Evolutionary conservation across 139 green algal species (phyloP).

Genomic region (Closterium sp.): DNA sequence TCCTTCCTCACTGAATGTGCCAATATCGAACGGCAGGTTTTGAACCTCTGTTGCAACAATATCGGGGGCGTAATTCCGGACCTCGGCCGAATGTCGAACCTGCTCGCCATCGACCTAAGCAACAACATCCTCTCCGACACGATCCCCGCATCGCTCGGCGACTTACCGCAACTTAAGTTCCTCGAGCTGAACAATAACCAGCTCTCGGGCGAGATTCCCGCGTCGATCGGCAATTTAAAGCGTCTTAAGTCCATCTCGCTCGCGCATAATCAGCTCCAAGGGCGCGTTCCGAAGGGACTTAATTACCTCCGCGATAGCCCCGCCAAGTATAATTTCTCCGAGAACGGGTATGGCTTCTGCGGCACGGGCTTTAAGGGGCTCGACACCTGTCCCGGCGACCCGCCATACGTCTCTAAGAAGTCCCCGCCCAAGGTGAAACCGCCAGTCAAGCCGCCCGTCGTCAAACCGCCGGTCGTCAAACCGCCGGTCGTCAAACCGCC

Average conservation of each 20-base stretch:
- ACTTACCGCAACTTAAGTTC: not conserved
- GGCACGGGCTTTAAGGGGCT: not conserved
- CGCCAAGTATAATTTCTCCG: not conserved
- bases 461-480: not conserved
- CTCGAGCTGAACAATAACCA: constrained; percentile 10
- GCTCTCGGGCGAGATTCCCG: not conserved
- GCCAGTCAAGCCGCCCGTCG: not conserved
- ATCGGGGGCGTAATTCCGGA: not conserved
- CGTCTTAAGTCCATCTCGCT: not conserved
- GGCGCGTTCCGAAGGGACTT: not conserved
- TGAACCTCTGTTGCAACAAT: not conserved
- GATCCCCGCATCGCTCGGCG: not conserved
- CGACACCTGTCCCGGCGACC: not conserved
- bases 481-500: not conserved
- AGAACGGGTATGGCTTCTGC: not conserved
- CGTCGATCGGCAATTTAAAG: not conserved
- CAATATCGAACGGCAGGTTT: not conserved
- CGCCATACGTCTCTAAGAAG: not conserved
- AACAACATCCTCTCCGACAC: not conserved
- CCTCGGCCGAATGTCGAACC: not conserved
- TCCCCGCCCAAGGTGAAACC: not conserved
- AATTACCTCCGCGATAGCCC: not conserved
- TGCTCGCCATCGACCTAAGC: not conserved
- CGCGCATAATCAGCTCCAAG: not conserved
- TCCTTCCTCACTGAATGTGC: not conserved